Evolutionary conservation across 2,329 filamentous ascomycete genomes (phyloP), one percentile per base, ranked within the genome.

Genomic region (Cadophora sp.): DNA sequence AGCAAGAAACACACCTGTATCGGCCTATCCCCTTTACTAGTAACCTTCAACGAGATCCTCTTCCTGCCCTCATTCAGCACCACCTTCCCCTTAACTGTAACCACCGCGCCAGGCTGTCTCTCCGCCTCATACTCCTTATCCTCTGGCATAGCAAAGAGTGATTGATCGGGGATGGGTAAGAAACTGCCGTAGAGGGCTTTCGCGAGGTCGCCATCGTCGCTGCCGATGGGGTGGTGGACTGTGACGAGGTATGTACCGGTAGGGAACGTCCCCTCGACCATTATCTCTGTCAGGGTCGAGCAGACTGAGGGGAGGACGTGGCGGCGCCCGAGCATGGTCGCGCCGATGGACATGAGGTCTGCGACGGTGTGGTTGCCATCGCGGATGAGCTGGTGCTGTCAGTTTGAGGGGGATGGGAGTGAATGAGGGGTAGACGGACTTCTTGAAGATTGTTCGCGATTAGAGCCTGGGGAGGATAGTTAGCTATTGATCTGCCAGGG

Each of bases 231-330:
- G 77, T 96, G 89, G 80, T 97, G 93, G 20, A 98, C 93, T 0
- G 95, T 98, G 43, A 98, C 94, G 48, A 98, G 89, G 77, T 97
- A 97, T 1, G 94, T 97, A 64, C 95, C 95, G 7, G 87, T 91
- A 33, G 89, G 90, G 77, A 98, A 98, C 1, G 94, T 98, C 67
- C 95, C 95, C 80, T 98, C 95, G 71, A 98, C 92, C 83, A 96
- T 93, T 73, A 98, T 87, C 81, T 97, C 91, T 66, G 87, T 85
- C 51, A 98, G 87, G 3, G 92, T 94, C 50, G 87, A 84, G 67
- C 90, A 87, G 27, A 97, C 95, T 13, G 91, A 89, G 24, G 95
- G 94, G 51, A 93, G 84, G 68, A 98, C 95, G 79, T 98, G 95
- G 41, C 95, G 91, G 11, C 95, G 91, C 70, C 95, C 95, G 2